Conservation (phyloP, 345 rosid genomes). For the Clausena lansium region DNA sequence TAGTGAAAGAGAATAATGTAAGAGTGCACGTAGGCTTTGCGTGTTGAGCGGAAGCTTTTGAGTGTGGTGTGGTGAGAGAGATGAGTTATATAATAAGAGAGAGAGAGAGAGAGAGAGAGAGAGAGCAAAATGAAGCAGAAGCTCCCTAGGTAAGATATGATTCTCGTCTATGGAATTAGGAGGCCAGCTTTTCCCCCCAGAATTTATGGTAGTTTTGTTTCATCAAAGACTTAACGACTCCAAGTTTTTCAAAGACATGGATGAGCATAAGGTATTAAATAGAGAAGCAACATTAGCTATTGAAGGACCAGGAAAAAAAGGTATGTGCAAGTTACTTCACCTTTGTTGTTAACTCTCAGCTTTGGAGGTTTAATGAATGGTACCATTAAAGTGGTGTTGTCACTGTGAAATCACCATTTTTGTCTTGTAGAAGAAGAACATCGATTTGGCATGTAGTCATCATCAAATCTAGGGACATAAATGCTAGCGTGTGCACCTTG, state of each 20-base stretch:
- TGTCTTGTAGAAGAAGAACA: constrained; percentile 54
- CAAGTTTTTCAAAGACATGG: not conserved
- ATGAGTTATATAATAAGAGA: not conserved
- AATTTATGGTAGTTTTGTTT: constrained; percentile 27
- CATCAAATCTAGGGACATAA: constrained; percentile 62
- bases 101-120: not conserved
- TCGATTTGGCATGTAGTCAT: constrained; percentile 65
- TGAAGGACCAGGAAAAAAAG: not conserved
- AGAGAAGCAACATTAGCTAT: not conserved
- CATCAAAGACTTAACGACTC: not conserved
- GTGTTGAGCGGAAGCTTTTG: constrained; percentile 52
- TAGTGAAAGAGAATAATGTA: constrained; percentile 34
- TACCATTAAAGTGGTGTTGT: constrained; percentile 20
- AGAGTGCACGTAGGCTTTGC: constrained; percentile 51
- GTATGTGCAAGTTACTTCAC: not conserved
- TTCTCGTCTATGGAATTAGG: constrained; percentile 36
- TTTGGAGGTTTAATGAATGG: not conserved
- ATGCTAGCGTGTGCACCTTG: constrained; percentile 66
- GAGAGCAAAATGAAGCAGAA: constrained; percentile 4
- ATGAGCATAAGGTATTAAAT: not conserved
- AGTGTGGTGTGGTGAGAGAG: constrained; percentile 26
- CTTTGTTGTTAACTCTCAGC: not conserved
- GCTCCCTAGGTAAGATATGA: constrained; percentile 42
- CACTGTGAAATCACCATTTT: constrained; percentile 31
- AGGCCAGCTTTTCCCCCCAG: constrained; percentile 26